Evolutionary conservation across 257 asterid species (phyloP).

Genomic region (Haberlea rhodopensis): DNA sequence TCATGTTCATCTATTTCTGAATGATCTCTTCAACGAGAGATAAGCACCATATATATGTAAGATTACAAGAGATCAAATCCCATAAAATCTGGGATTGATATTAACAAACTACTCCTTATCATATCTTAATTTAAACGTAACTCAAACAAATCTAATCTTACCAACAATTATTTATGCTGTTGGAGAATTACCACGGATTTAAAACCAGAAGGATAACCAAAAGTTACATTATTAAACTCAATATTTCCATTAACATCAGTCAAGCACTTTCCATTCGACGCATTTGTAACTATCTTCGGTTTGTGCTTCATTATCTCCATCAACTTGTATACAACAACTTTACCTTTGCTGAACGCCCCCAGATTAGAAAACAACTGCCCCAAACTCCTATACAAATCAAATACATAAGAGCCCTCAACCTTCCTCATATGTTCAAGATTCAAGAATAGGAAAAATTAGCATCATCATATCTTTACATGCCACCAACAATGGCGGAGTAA

Average conservation of each 20-base stretch:
- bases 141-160: too few relatives aligned
- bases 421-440: neutral
- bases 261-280: constrained; percentile 46
- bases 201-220: constrained; percentile 96
- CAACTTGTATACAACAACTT: constrained; percentile 86
- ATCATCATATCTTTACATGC: constrained; percentile 69
- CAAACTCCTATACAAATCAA: constrained; percentile 71
- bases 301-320: constrained; percentile 87
- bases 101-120: too few relatives aligned
- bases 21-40: too few relatives aligned
- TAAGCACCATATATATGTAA: too few relatives aligned
- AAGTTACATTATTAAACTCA: constrained; percentile 82
- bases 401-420: constrained; percentile 16
- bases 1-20: too few relatives aligned
- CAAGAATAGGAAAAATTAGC: neutral
- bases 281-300: constrained; percentile 73
- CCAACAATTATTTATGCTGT: too few relatives aligned
- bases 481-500: constrained; percentile 94
- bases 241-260: constrained; percentile 75
- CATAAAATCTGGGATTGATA: too few relatives aligned
- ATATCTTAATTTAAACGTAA: too few relatives aligned
- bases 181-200: too few relatives aligned
- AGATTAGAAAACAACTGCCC: constrained; percentile 97
- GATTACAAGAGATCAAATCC: too few relatives aligned
- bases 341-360: constrained; percentile 96